Evolutionary conservation across 1,284 basidiomycete genomes (phyloP).

Genomic region (Phylloboletellus chloephorus): DNA sequence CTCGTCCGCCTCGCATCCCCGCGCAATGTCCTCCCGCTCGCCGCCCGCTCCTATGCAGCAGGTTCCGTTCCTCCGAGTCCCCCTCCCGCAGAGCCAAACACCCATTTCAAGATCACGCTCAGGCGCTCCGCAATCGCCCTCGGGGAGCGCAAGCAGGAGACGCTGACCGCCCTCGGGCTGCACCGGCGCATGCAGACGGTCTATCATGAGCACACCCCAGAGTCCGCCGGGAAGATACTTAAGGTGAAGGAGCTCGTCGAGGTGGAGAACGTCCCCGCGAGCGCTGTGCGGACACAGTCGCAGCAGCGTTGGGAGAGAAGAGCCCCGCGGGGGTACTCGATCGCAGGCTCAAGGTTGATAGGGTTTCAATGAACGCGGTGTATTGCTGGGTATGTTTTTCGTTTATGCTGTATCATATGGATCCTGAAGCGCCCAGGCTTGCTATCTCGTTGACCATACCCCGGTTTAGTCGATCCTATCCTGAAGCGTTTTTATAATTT

Average conservation of each 20-base stretch:
- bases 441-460: too few species aligned
- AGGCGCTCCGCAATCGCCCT: slow-evolving; percentile 79
- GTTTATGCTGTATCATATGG: neutral
- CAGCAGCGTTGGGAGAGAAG: slow-evolving; percentile 61
- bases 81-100: slow-evolving; percentile 38
- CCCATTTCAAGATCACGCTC: slow-evolving; percentile 82
- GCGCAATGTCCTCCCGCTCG: neutral
- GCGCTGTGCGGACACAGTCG: slow-evolving; percentile 58
- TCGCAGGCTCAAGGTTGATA: slow-evolving; percentile 31
- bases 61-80: neutral
- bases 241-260: slow-evolving; percentile 82
- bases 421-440: too few species aligned
- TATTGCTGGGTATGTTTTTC: slow-evolving; percentile 9
- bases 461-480: too few species aligned
- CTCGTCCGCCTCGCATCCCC: slow-evolving; percentile 9
- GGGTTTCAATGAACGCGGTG: slow-evolving; percentile 18
- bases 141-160: slow-evolving; percentile 64
- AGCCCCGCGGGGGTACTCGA: slow-evolving; percentile 59
- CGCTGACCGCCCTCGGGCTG: slow-evolving; percentile 71
- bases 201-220: slow-evolving; percentile 66
- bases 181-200: slow-evolving; percentile 79
- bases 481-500: too few species aligned
- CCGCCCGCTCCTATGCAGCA: slow-evolving; percentile 13
- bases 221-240: slow-evolving; percentile 78
- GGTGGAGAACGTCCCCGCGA: slow-evolving; percentile 72